A percentile compares a stretch with the other conserved stretches of the same genome.
Conservation (phyloP, 352 stramenopile genomes). For the Phytophthora hibernalis region DNA sequence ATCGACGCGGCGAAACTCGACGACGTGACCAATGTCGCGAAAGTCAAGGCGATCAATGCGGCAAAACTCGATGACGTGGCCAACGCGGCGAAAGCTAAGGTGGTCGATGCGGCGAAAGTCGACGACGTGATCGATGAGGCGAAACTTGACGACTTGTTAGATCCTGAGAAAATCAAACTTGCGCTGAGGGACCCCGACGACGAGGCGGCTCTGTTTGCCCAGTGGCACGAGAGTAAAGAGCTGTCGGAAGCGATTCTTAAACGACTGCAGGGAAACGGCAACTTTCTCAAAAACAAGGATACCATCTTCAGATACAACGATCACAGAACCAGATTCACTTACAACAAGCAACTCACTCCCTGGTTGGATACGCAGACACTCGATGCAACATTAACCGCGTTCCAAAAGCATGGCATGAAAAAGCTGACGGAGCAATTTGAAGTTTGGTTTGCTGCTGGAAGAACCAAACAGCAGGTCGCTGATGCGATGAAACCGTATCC, state of each 20-base stretch:
- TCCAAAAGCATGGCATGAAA: neutral
- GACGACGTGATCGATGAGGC: neutral
- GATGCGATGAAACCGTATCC: neutral
- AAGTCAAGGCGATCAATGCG: neutral
- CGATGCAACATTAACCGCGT: neutral
- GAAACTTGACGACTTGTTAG: constrained; percentile 11
- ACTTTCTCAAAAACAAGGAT: constrained; percentile 5
- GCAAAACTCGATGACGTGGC: constrained; percentile 5
- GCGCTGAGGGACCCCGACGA: neutral
- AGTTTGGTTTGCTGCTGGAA: neutral
- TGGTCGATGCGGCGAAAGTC: neutral
- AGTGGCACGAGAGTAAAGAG: constrained; percentile 1
- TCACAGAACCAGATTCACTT: neutral
- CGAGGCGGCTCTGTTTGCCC: neutral
- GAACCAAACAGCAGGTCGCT: neutral
- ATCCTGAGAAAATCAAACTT: constrained; percentile 2
- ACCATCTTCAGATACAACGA: constrained; percentile 7
- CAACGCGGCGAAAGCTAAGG: neutral
- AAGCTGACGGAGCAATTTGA: neutral
- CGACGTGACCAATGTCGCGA: too few species aligned
- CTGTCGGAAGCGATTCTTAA: neutral
- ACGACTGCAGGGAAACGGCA: neutral
- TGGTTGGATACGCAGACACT: constrained; percentile 10
- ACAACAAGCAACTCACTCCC: neutral
- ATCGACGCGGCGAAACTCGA: neutral